Base-by-base conservation (phyloP, 75 land plant species). In the Pinus taeda region DNA sequence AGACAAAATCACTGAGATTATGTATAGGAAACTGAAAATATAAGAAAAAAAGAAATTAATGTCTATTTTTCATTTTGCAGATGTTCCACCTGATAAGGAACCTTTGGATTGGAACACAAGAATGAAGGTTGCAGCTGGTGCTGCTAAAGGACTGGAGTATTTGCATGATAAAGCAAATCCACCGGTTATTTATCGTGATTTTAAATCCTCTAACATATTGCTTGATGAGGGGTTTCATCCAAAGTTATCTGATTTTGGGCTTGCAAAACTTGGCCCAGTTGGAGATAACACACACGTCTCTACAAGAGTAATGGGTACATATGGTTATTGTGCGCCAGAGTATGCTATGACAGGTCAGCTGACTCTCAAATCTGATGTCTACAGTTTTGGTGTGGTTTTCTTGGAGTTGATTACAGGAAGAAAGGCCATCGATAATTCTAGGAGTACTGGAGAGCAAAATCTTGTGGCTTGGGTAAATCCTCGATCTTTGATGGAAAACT, bases 91-190 rank as follows among this genome's bases (percentile, higher is more conserved):
- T 29, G 87, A 88, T 76, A 90, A 87, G 79, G 92, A 87, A 63
- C 86, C 96, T 7, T 77, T 95, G 63, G 96, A 93, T 64, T 95
- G 98, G 98, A 93, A 93, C 79, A 95, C 96, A 0, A 79, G 98
- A 55, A 95, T 95, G 96, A 95, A 95, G 82, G 93, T 95, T 61
- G 98, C 98, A 36, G 92, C 90, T 63, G 95, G 95, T 74, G 95
- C 95, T 69, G 95, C 95, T 6, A 92, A 85, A 59, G 95, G 95
- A 2, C 78, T 92, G 67, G 95, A 92, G 69, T 92, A 92, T 77
- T 81, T 92, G 81, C 95, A 92, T 60, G 95, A 92, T 65, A 90
- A 86, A 79, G 95, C 95, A 59, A 88, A 85, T 73, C 94, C 94
- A 36, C 94, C 94, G 74, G 94, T 92, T 42, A 92, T 92, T 56